Percentiles rank a stretch among this genome's conserved stretches.
Evolutionary conservation across 2,329 filamentous ascomycete species (phyloP).

Genomic region (Phialophora macrospora): DNA sequence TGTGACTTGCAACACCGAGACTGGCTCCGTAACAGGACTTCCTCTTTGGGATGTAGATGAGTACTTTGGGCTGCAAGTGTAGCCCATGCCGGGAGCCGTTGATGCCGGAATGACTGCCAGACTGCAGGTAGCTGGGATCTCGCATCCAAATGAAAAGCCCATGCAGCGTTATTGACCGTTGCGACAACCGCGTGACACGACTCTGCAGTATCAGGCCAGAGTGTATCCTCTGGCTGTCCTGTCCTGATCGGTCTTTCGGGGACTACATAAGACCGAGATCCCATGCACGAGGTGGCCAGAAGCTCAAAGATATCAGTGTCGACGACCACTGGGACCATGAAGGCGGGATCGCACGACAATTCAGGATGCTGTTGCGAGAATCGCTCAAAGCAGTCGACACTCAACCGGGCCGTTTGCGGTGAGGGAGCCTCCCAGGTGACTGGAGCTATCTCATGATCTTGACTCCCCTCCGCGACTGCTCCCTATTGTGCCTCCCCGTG

Average conservation of each 20-base stretch:
- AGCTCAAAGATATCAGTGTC: slow-evolving; percentile 31
- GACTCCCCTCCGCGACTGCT: background rate
- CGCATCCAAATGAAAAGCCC: background rate
- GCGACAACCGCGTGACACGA: background rate
- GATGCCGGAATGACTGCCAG: too few species aligned
- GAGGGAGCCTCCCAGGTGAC: background rate
- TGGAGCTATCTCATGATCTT: slow-evolving; percentile 9
- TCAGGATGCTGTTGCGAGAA: slow-evolving; percentile 18
- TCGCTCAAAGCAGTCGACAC: slow-evolving; percentile 19
- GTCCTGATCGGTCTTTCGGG: background rate
- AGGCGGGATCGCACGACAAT: background rate
- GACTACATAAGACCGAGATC: background rate
- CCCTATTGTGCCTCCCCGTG: too few species aligned
- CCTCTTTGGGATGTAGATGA: too few species aligned
- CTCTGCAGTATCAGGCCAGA: background rate
- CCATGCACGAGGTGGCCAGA: slow-evolving; percentile 33
- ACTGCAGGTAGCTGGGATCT: background rate
- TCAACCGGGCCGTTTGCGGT: slow-evolving; percentile 18
- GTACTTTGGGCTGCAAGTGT: too few species aligned
- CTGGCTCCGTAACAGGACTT: too few species aligned
- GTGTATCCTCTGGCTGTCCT: background rate
- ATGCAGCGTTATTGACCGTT: background rate
- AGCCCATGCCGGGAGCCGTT: too few species aligned
- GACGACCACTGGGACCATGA: background rate
- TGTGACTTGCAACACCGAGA: too few species aligned